A percentile compares a stretch with the other conserved stretches of the same genome.
Conservation (phyloP, 2,329 filamentous ascomycete genomes). For the Scolecobasidium constrictum region DNA sequence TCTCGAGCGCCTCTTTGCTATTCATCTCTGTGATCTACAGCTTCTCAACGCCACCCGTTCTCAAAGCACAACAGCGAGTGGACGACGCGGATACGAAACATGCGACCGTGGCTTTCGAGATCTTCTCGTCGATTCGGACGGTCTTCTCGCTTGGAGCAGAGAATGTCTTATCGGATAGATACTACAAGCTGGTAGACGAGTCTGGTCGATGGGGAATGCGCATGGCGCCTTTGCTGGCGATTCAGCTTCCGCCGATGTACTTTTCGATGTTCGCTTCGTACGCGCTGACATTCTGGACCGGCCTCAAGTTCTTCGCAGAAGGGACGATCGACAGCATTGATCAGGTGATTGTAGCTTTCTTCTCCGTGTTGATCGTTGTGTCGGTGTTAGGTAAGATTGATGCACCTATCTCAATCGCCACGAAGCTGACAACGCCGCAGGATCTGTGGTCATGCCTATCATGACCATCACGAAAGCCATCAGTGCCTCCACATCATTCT, state of each 20-base stretch:
- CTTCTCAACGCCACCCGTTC: conserved; percentile 19
- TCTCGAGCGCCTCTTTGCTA: conserved; percentile 17
- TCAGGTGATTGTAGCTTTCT: not conserved
- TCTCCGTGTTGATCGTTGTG: conserved; percentile 15
- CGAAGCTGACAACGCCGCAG: not conserved
- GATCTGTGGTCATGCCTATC: conserved; percentile 13
- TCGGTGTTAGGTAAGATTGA: conserved; percentile 16
- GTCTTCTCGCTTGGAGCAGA: conserved; percentile 27
- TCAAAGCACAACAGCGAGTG: conserved; percentile 20
- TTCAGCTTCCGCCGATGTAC: conserved; percentile 24
- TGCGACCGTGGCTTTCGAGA: conserved; percentile 26
- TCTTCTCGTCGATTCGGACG: conserved; percentile 26
- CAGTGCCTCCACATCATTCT: conserved; percentile 23
- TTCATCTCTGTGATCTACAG: conserved; percentile 24
- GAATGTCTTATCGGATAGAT: conserved; percentile 20
- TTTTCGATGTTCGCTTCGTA: conserved; percentile 26
- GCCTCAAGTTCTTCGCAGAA: conserved; percentile 23
- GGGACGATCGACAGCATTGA: conserved; percentile 17
- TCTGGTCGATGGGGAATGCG: conserved; percentile 19
- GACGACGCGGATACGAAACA: conserved; percentile 18
- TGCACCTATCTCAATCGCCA: not conserved
- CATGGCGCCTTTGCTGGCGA: conserved; percentile 21
- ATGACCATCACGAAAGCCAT: conserved; percentile 24
- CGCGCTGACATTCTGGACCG: conserved; percentile 28
- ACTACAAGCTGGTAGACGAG: conserved; percentile 18